Percentiles rank a stretch among this genome's conserved stretches.
These are phyloP conservation scores for Neoarthrinium moseri DNA, from an alignment of 2,329 filamentous ascomycete genomes.

Conservation along the genomic window DNA sequence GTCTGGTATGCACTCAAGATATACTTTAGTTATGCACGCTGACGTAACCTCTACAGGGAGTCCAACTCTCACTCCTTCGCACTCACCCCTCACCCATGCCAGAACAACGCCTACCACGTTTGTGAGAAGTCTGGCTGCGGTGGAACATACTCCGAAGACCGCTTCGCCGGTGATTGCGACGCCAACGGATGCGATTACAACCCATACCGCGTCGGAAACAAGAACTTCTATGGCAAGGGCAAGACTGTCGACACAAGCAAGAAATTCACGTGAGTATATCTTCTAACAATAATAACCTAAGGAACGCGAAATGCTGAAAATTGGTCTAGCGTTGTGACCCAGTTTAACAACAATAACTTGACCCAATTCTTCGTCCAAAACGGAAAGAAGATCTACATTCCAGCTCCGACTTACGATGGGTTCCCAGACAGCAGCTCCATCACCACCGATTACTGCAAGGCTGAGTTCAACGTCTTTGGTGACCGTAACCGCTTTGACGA, in stretches of 20 bases:
- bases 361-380: conserved; percentile 60
- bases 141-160: conserved; percentile 45
- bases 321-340: conserved; percentile 49
- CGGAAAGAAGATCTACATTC: conserved; percentile 41
- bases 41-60: conserved; percentile 30
- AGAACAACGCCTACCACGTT: conserved; percentile 41
- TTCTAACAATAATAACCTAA: not conserved
- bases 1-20: conserved; percentile 41
- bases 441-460: conserved; percentile 1
- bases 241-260: conserved; percentile 21
- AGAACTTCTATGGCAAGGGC: conserved; percentile 58
- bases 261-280: conserved; percentile 16
- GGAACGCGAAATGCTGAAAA: too few relatives aligned
- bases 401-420: conserved; percentile 7
- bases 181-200: conserved; percentile 68
- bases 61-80: conserved; percentile 61
- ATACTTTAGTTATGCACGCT: conserved; percentile 1
- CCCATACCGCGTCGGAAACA: conserved; percentile 62
- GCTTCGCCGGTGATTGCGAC: conserved; percentile 61
- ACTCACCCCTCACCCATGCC: conserved; percentile 62
- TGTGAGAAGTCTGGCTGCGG: conserved; percentile 48
- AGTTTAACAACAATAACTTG: conserved; percentile 47
- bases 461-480: conserved; percentile 38
- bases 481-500: conserved; percentile 50
- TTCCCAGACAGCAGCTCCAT: conserved; percentile 8